Base-by-base conservation (phyloP, 345 rosid genomes). In the Trapa incisa region DNA sequence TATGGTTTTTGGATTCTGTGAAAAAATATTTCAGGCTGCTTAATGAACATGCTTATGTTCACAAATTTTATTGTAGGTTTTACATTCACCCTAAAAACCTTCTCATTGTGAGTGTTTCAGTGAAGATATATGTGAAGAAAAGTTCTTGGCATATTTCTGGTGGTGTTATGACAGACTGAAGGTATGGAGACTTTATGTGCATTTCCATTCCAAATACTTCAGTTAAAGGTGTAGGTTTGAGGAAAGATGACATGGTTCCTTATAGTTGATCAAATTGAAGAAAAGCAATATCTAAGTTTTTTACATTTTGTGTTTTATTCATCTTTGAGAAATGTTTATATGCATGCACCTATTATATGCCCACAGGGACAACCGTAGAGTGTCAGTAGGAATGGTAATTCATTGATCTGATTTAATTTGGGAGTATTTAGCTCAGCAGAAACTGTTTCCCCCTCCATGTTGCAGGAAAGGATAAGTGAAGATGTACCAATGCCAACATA, bases 101-200 rank as follows among this genome's bases (percentile, higher is more conserved):
- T 11, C 36, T 74, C 68, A 36, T 52, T 53, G 32, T 75, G 47
- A 76, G 67, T 75, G 69, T 37, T 84, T 77, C 89, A 93, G 99
- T 66, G 76, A 72, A 67, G 93, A 94, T 71, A 87, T 94, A 73
- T 70, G 85, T 71, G 85, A 87, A 79, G 96, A 87, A 79, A 94
- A 91, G 60, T 94, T 85, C 80, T 73, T 94, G 80, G 82, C 84
- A 29, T 91, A 94, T 81, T 94, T 94, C 78, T 91, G 99, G 99
- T 89, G 91, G 89, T 94, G 99, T 76, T 89, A 78, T 73, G 84
- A 83, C 66, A 84, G 82, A 63, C 84, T 94, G n/a, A 94, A 94
- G 97, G 99, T 91, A 71, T 43, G 67, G 29, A 16, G 9, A 0
- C 33, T 37, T 0, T 41, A 37, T 33, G 38, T 37, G 9, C 22